These are phyloP conservation scores for Alternaria viburni DNA, from an alignment of 2,329 filamentous ascomycete genomes.

Conservation along the genomic window DNA sequence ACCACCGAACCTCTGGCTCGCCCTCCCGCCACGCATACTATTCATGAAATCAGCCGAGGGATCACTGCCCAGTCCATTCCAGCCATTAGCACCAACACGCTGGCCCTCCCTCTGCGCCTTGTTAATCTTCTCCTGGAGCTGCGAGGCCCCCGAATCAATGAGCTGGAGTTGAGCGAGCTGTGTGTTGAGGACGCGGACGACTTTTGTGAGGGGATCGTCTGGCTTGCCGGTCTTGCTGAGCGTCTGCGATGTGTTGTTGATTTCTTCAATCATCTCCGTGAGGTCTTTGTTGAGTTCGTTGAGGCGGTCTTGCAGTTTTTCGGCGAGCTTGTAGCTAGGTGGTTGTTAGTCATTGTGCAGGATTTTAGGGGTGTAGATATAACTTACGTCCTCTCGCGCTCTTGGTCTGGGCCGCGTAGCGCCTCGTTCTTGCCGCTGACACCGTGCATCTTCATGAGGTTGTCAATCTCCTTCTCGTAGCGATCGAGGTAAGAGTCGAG, in stretches of 20 bases:
- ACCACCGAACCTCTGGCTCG: slow-evolving; percentile 41
- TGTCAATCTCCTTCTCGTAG: slow-evolving; percentile 90
- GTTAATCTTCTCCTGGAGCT: slow-evolving; percentile 80
- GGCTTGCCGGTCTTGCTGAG: slow-evolving; percentile 88
- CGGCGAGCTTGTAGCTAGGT: slow-evolving; percentile 80
- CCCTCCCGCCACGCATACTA: slow-evolving; percentile 73
- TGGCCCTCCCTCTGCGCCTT: slow-evolving; percentile 81
- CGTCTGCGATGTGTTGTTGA: slow-evolving; percentile 89
- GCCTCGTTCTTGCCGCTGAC: slow-evolving; percentile 68
- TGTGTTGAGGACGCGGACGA: slow-evolving; percentile 91
- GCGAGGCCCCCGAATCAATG: slow-evolving; percentile 85
- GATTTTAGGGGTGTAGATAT: not conserved
- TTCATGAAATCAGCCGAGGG: slow-evolving; percentile 89
- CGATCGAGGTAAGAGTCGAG: slow-evolving; percentile 85
- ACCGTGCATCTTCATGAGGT: slow-evolving; percentile 87
- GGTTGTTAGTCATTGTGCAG: slow-evolving; percentile 3
- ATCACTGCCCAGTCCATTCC: slow-evolving; percentile 65
- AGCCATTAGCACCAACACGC: slow-evolving; percentile 58
- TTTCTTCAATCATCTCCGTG: slow-evolving; percentile 96
- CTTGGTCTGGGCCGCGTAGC: slow-evolving; percentile 87
- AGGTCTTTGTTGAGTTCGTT: slow-evolving; percentile 94
- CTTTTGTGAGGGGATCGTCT: slow-evolving; percentile 73
- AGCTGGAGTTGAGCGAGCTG: slow-evolving; percentile 91
- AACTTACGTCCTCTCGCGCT: slow-evolving; percentile 85
- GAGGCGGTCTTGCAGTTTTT: slow-evolving; percentile 87